Conservation (phyloP, 176 grass and related monocot species). For the Aegilops umbellulata region DNA sequence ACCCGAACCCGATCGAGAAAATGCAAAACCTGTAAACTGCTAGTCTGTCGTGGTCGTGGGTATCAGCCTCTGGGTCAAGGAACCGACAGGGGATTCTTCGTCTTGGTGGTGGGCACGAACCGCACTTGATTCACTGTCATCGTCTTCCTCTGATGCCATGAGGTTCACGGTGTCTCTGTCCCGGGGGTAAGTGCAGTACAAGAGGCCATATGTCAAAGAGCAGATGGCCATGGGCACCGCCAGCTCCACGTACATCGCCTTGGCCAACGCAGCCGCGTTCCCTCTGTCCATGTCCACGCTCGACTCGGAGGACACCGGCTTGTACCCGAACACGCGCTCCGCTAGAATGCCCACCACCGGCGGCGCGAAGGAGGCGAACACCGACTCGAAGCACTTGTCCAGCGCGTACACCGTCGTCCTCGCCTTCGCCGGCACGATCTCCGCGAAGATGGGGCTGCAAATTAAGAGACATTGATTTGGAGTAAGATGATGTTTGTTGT, state of each 20-base stretch:
- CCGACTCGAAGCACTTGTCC: slow-evolving; percentile 49
- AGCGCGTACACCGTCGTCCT: slow-evolving; percentile 63
- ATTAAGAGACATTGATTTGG: not conserved
- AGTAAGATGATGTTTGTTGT: not conserved
- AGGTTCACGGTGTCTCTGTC: slow-evolving; percentile 40
- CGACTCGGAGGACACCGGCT: slow-evolving; percentile 28
- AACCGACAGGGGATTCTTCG: not conserved
- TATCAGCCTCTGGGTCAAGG: not conserved
- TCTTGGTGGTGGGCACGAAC: not conserved
- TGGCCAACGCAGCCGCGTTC: slow-evolving; percentile 46
- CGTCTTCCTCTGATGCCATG: slow-evolving; percentile 25
- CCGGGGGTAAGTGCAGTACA: slow-evolving; percentile 56
- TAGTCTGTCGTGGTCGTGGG: not conserved
- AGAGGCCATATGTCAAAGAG: slow-evolving; percentile 46
- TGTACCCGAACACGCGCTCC: slow-evolving; percentile 47
- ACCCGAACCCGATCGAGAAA: no score
- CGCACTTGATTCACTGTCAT: not conserved
- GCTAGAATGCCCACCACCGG: slow-evolving; percentile 53
- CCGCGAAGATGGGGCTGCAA: slow-evolving; percentile 60
- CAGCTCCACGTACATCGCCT: slow-evolving; percentile 53
- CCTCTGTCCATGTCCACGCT: slow-evolving; percentile 43
- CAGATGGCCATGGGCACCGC: slow-evolving; percentile 66
- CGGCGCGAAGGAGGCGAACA: slow-evolving; percentile 56
- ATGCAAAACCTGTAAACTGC: not conserved
- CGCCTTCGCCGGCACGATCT: slow-evolving; percentile 61